These are phyloP conservation scores for Pseudocercospora fijiensis DNA, from an alignment of 2,329 filamentous ascomycete genomes.

Conservation along the genomic window DNA sequence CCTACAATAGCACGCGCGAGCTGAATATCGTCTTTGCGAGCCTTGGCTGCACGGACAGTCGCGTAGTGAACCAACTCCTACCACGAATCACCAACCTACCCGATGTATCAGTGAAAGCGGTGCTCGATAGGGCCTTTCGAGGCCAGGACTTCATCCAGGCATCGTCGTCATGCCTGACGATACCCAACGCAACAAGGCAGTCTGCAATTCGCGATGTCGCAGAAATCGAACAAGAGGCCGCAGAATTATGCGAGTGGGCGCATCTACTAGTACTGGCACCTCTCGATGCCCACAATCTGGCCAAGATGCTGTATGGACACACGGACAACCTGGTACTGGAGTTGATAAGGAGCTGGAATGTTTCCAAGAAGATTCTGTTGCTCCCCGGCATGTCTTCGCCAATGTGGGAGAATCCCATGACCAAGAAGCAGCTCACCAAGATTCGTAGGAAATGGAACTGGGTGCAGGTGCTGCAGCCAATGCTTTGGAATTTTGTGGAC, in stretches of 20 bases:
- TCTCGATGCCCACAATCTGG: constrained; percentile 78
- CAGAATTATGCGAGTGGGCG: constrained; percentile 81
- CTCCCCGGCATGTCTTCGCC: constrained; percentile 85
- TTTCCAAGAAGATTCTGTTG: constrained; percentile 78
- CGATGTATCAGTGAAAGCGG: constrained; percentile 38
- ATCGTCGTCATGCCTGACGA: constrained; percentile 35
- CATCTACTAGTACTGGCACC: constrained; percentile 82
- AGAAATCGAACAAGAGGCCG: constrained; percentile 45
- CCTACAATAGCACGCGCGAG: constrained; percentile 18
- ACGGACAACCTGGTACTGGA: constrained; percentile 78
- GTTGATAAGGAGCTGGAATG: constrained; percentile 81
- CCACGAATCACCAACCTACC: constrained; percentile 35
- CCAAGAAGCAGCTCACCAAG: constrained; percentile 81
- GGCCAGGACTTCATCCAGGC: constrained; percentile 38
- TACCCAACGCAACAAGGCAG: constrained; percentile 34
- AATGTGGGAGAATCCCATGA: constrained; percentile 89
- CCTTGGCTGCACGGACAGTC: constrained; percentile 36
- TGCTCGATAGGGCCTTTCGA: constrained; percentile 37
- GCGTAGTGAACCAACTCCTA: constrained; percentile 36
- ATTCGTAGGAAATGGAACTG: constrained; percentile 81
- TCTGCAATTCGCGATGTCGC: constrained; percentile 25
- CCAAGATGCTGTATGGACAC: constrained; percentile 83
- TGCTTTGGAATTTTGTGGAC: constrained; percentile 71
- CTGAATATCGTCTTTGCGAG: constrained; percentile 41
- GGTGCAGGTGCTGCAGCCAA: constrained; percentile 76